Base-by-base conservation (phyloP, 2,329 filamentous ascomycete species). In the Penicillium sp. region DNA sequence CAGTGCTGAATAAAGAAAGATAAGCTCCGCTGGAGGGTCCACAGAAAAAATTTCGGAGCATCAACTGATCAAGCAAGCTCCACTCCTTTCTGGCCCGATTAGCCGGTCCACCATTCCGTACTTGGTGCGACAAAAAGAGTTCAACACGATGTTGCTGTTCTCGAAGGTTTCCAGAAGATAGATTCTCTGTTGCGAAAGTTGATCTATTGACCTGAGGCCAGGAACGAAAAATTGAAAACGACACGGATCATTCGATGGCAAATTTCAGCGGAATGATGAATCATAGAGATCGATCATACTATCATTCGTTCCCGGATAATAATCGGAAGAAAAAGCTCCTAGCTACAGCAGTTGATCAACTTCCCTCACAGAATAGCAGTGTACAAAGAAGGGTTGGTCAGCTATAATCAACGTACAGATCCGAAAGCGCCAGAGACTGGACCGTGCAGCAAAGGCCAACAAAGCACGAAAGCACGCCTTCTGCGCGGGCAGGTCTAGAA, bases 1-100 rank as follows among this genome's bases (percentile, higher is more conserved):
- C 22, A 36, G 31, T n/a, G 22, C 16, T 51, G 33, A 55, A 51
- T 59, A 60, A 55, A 60, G 55, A 43, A 59, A 62, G 60, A 68
- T 68, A 68, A 68, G 65, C 64, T 68, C 59, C 62, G 60, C 53
- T 14, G 54, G 19, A 61, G 13, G 18, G 65, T 63, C 66, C 66
- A 68, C 65, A 51, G 66, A 64, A 68, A 67, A 68, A 58, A 58
- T 61, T 65, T 68, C 62, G 63, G 64, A 66, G 60, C 50, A 67
- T 67, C 65, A 67, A 65, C 64, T 66, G 66, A 68, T 67, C 66
- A 65, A 47, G 41, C 58, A 60, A 60, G 14, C 35, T 51, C 49
- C 49, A 51, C 49, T 39, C 49, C n/a, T 40, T 51, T 18, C 49
- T 51, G 33, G 49, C 35, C 49, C 49, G 36, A 51, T 51, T 51